Evolutionary conservation across 345 rosid species (phyloP).

Genomic region (Eucalyptus curtisii): DNA sequence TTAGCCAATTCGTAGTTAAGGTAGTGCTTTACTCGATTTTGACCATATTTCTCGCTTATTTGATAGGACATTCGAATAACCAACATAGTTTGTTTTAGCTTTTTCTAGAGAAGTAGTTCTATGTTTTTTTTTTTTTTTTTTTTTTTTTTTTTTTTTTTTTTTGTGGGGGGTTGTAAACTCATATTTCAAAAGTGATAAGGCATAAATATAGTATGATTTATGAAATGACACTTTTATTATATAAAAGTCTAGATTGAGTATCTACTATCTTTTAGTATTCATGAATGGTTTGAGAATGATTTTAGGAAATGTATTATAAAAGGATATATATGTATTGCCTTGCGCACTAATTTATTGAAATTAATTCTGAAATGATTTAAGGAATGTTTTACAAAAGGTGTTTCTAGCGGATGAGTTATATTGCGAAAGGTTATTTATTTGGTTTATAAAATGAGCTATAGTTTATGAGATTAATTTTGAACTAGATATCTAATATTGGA

Average conservation of each 20-base stretch:
- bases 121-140: too few relatives aligned
- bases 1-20: neutral
- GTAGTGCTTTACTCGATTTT: neutral
- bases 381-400: fast-evolving
- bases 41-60: too few relatives aligned
- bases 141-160: fast-evolving
- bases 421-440: neutral
- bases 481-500: neutral
- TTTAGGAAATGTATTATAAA: neutral
- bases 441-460: too few relatives aligned
- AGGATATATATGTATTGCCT: neutral
- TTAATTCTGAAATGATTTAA: too few relatives aligned
- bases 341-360: neutral
- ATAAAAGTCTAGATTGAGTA: neutral
- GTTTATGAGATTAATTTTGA: neutral
- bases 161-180: neutral
- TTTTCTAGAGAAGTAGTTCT: too few relatives aligned
- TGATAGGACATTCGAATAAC: neutral
- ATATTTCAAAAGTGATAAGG: neutral
- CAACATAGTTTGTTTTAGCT: too few relatives aligned
- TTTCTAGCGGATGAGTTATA: neutral
- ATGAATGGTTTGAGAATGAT: neutral
- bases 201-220: neutral
- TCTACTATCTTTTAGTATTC: neutral
- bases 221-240: neutral